phyloP scores from a whole-genome alignment of 176 grass and related monocot species.

The Sorghum bicolor region DNA sequence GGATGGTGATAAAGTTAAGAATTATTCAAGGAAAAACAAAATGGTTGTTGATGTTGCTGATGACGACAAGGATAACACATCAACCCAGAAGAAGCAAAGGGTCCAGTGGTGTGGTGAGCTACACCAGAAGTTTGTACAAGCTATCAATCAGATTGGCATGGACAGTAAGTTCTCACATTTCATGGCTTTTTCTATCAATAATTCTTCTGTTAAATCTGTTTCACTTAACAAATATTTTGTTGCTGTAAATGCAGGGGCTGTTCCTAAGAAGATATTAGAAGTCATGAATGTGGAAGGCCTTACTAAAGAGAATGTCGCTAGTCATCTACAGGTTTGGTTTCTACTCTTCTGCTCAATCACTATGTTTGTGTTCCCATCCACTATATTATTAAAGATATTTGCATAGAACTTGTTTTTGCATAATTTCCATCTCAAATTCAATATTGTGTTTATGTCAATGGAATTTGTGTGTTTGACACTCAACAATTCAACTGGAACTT shows the following conservation, averaged over 20 bases:
- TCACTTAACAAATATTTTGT: not conserved
- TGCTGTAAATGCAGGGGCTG: constrained; percentile 39
- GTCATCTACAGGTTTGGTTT: constrained; percentile 63
- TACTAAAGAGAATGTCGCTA: constrained; percentile 54
- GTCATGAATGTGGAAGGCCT: constrained; percentile 57
- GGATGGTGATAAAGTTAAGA: not conserved
- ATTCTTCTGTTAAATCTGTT: not conserved
- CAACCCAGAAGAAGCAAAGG: constrained; percentile 39
- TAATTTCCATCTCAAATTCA: no score
- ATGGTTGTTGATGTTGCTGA: not conserved
- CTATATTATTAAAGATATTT: not conserved
- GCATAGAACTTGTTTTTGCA: no score
- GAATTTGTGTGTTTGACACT: no score
- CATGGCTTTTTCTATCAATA: not conserved
- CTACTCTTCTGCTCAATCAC: not conserved
- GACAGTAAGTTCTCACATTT: constrained; percentile 46
- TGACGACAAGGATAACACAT: not conserved
- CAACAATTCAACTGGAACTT: no score
- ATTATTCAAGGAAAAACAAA: constrained; percentile 34
- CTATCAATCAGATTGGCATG: constrained; percentile 44
- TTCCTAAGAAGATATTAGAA: constrained; percentile 63
- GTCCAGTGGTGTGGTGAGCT: constrained; percentile 49
- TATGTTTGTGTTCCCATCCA: not conserved
- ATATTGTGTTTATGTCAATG: no score
- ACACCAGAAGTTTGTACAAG: constrained; percentile 57